Base-by-base conservation (phyloP, 768 basidiomycete genomes). In the Dentipellis sp. region DNA sequence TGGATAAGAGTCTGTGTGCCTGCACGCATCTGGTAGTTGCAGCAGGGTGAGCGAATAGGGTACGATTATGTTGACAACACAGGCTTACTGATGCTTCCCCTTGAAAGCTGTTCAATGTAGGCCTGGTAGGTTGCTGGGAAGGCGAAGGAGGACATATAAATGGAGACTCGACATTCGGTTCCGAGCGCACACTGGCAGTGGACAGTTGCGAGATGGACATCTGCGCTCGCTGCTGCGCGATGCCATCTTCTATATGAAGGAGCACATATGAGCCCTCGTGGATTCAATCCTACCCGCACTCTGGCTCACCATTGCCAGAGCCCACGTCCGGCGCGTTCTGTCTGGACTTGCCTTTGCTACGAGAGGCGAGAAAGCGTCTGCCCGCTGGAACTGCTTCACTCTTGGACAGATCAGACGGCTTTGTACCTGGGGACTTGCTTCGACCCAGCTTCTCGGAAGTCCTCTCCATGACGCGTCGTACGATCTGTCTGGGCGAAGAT, bases 1-100 rank as follows among this genome's bases (percentile, higher is more conserved):
- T 92, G 91, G 39, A 93, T 92, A 51, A 93, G 80, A 2, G 91
- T 88, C 66, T 93, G 91, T 2, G 91, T 93, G 14, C 91, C 91
- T 22, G 84, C 81, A 40, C 88, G 84, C 83, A 93, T 87, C 91
- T 93, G 65, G 38, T 60, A 56, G 56, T 62, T 55, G 12, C 42
- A 39, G 48, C 48, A 49, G 58, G n/a, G 51, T 49, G 45, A n/a
- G 46, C 42, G 56, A 50, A 36, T n/a, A 11, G 50, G 45, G 16
- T 19, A 23, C 14, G 19, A 34, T 19, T 16, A 16, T 9, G 34
- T 17, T 38, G 57, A 29, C 36, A 46, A 50, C 45, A 40, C 59
- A 42, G 53, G 71, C 83, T 62, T 66, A 91, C 90, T 14, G 91
- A 90, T 59, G 83, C 81, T 61, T 82, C 78, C 12, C 84, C 86